Base-by-base conservation (phyloP, 1,139 yeast species). In the Hanseniaspora gamundiae region DNA sequence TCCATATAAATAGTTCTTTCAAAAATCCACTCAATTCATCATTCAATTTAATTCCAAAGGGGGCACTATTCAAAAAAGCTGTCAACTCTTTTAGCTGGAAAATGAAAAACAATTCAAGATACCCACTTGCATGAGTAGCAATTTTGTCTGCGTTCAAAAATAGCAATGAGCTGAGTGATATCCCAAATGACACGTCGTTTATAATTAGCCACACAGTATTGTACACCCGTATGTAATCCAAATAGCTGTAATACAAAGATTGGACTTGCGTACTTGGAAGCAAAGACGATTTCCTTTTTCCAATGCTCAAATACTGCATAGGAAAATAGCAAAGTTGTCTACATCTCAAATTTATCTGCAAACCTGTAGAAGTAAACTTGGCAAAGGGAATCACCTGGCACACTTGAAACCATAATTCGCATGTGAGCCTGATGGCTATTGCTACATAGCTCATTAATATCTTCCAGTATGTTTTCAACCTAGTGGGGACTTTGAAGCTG, bases 1-100 rank as follows among this genome's bases (percentile, higher is more conserved):
- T 82, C 96, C 96, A 91, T 24, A 82, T 58, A 52, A 83, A 82
- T 42, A 93, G 65, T 47, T 87, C 95, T 21, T 95, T 95, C 59
- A 88, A 71, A 55, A 93, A 93, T 24, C 70, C 71, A 0, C 96
- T 88, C 30, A 93, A 68, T 56, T 87, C 96, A 46, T 78, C 80
- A 60, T 93, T 93, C 47, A 93, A 71, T 57, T 93, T 93, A 56
- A 93, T 78, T 2, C 98, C 98, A 9, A 94, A 95, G 0, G 98
- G 98, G 58, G 91, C 84, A 51, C 75, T 75, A 65, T 88, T 86
- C 30, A 93, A 69, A 93, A 95, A 83, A 2, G 68, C 53, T 11
- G 88, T 77, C 28, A 81, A 62, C 2, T 58, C 52, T 35, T 70
- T 66, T 42, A 81, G 62, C 33, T 63, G 63, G 22, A 60, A 57